Percentiles rank a stretch among this genome's conserved stretches.
phyloP scores from a whole-genome alignment of 2,329 filamentous ascomycete genomes.

The Xylariaceae sp. region DNA sequence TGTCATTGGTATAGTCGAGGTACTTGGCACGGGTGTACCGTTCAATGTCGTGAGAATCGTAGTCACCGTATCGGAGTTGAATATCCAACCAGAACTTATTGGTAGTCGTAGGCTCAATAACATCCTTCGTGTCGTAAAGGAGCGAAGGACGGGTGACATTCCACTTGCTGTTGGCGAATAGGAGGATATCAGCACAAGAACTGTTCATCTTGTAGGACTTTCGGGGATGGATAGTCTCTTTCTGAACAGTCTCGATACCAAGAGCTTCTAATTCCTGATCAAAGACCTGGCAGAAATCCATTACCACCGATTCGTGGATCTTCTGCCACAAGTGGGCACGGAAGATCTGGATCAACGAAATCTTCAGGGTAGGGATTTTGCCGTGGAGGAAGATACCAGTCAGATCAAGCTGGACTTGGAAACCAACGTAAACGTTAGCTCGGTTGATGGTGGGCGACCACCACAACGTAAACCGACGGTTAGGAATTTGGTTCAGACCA shows the following conservation, averaged over 20 bases:
- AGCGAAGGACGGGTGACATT: conserved; percentile 91
- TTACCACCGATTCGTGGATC: conserved; percentile 98
- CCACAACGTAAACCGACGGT: conserved; percentile 97
- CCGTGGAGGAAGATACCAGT: conserved; percentile 99
- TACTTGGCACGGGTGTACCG: conserved; percentile 97
- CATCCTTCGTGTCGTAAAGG: conserved; percentile 92
- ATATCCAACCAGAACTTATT: conserved; percentile 99
- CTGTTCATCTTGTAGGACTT: conserved; percentile 99
- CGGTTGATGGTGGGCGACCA: conserved; percentile 93
- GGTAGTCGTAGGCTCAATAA: conserved; percentile 86
- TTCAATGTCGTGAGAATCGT: conserved; percentile 98
- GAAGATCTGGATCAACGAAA: conserved; percentile 98
- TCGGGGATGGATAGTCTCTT: conserved; percentile 97
- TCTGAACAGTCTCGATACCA: conserved; percentile 95
- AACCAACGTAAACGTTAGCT: conserved; percentile 97
- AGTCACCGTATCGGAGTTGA: conserved; percentile 93
- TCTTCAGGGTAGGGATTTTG: conserved; percentile 97
- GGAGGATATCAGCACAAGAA: conserved; percentile 91
- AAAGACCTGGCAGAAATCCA: conserved; percentile 98
- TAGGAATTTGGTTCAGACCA: conserved; percentile 96
- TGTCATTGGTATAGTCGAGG: conserved; percentile 96
- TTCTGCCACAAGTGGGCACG: conserved; percentile 99
- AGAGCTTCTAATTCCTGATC: conserved; percentile 95
- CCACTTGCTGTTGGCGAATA: conserved; percentile 98
- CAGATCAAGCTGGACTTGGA: conserved; percentile 95